A percentile compares a stretch with the other conserved stretches of the same genome.
Evolutionary conservation across 1,284 basidiomycete species (phyloP).

Genomic region (Tausonia pullulans): DNA sequence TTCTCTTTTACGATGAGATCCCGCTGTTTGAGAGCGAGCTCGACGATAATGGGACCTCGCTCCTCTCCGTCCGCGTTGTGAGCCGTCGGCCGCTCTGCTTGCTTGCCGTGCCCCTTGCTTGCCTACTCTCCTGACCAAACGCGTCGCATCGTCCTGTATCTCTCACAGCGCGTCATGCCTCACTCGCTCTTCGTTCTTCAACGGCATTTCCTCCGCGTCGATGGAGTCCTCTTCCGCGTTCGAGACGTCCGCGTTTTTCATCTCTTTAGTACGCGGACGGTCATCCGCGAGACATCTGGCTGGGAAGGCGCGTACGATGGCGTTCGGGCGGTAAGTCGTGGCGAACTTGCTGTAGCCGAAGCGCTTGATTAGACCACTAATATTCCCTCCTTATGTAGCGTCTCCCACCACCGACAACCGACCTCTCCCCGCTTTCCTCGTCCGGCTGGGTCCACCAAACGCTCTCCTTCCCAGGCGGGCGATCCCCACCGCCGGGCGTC

Average conservation of each 20-base stretch:
- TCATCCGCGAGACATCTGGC: conserved; percentile 74
- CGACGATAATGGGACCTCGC: conserved; percentile 83
- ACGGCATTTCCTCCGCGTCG: conserved; percentile 87
- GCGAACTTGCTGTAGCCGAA: not conserved
- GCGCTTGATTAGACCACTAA: not conserved
- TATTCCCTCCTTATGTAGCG: not conserved
- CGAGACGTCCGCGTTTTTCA: conserved; percentile 87
- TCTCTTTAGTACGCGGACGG: conserved; percentile 47
- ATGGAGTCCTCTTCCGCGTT: conserved; percentile 84
- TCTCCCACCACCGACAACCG: conserved; percentile 29
- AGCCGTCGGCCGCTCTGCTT: conserved; percentile 27
- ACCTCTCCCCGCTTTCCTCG: conserved; percentile 82
- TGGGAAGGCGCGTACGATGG: conserved; percentile 80
- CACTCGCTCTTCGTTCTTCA: conserved; percentile 85
- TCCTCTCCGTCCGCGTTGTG: conserved; percentile 71
- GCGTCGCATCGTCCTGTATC: not conserved
- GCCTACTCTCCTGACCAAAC: conserved; percentile 2
- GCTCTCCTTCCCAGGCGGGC: conserved; percentile 52
- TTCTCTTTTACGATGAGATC: conserved; percentile 87
- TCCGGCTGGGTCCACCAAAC: conserved; percentile 68
- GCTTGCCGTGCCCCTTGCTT: not conserved
- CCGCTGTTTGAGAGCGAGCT: conserved; percentile 87
- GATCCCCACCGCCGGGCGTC: conserved; percentile 26
- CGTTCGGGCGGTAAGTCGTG: conserved; percentile 55
- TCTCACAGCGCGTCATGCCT: conserved; percentile 82